Base-by-base conservation (phyloP, 768 basidiomycete genomes). In the Rhodotorula kratochvilovae region DNA sequence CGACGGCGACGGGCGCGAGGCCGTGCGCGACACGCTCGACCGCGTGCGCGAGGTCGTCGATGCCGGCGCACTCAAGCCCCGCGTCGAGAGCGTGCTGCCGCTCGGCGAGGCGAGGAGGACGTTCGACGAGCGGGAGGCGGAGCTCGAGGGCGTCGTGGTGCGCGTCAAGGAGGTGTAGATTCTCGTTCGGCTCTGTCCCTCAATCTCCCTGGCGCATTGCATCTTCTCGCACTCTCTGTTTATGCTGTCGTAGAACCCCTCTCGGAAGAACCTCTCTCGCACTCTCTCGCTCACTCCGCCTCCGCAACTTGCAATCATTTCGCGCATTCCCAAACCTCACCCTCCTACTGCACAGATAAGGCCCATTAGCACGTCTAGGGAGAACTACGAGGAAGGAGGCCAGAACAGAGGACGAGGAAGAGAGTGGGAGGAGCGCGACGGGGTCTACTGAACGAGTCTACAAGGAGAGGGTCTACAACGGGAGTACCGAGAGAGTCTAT, bases 11-110 rank as follows among this genome's bases (percentile, higher is more conserved):
- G 67, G 70, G 62, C 70, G 74, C 11, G 75, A 73, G 15, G 63
- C 72, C 39, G 58, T 70, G 8, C 63, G 78, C 35, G 77, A 76
- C 29, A 64, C 75, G 42, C 70, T 79, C 53, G 78, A 77, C 36
- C 64, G 71, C 58, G 68, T 79, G n/a, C 42, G 67, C 12, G 75
- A 66, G n/a, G 69, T 66, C 2, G 69, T 71, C n/a, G 68, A 73
- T 17, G 66, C 69, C 17, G 66, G 65, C 1, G 67, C 54, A 5
- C 42, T 75, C n/a, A 29, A 50, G 51, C 72, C 76, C 3, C 27
- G n/a, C 11, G 66, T 75, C n/a, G 69, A 50, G 11, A 70, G 55
- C 43, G 72, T 73, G 23, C 43, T 72, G 27, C 33, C 64, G 33
- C 69, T 75, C 13, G 62, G 68, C 55, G 60, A 73, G 13, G 76